A percentile compares a stretch with the other conserved stretches of the same genome.
Conservation (phyloP, 1,139 yeast species). For the Hemisphaericaspora subhashii region DNA sequence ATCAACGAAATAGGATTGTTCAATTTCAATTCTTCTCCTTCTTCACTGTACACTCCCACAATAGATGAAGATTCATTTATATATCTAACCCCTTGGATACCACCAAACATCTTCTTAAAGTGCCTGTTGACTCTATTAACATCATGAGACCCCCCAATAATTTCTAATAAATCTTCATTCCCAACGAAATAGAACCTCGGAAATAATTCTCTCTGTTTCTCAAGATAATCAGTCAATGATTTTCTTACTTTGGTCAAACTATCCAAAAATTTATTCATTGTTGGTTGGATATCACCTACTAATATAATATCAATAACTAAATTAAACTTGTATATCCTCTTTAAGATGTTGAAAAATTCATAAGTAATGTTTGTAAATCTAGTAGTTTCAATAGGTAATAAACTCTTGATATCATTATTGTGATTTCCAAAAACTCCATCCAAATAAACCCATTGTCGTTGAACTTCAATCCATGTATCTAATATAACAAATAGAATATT, state of each 20-base stretch:
- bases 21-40: constrained; percentile 60
- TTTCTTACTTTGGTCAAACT: constrained; percentile 58
- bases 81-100: constrained; percentile 49
- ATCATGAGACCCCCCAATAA: constrained; percentile 68
- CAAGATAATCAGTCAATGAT: constrained; percentile 77
- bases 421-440: constrained; percentile 73
- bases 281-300: constrained; percentile 49
- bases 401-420: constrained; percentile 50
- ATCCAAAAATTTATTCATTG: constrained; percentile 55
- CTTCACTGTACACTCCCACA: constrained; percentile 54
- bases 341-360: constrained; percentile 56
- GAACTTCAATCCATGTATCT: constrained; percentile 81
- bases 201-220: constrained; percentile 71
- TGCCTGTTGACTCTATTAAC: constrained; percentile 55
- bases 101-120: constrained; percentile 71
- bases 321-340: constrained; percentile 50
- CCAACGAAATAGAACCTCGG: constrained; percentile 89
- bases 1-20: constrained; percentile 44
- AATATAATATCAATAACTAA: constrained; percentile 58
- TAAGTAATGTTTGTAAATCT: constrained; percentile 65
- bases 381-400: constrained; percentile 70
- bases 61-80: constrained; percentile 41
- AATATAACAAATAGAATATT: constrained; percentile 52
- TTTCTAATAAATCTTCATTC: constrained; percentile 83
- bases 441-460: constrained; percentile 85